Conservation (phyloP, 2,329 filamentous ascomycete genomes). For the Fusarium brevicatenulatum region DNA sequence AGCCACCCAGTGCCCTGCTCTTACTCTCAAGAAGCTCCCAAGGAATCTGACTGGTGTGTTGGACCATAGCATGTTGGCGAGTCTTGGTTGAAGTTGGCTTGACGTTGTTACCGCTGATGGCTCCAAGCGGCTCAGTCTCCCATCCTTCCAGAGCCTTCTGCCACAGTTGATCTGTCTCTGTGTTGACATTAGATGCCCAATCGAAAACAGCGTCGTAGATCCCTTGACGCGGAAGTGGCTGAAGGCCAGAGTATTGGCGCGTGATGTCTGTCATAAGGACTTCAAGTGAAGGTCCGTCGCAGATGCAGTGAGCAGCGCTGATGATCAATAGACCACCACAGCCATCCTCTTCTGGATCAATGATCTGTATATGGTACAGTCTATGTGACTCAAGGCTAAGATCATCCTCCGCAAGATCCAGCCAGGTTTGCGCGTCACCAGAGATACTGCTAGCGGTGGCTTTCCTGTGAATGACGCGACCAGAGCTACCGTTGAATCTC, state of each 20-base stretch:
- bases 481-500: accelerated
- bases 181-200: neutral
- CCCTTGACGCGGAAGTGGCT: neutral
- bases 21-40: constrained; percentile 4
- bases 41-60: neutral
- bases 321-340: neutral
- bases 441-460: accelerated
- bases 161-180: constrained; percentile 6
- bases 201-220: neutral
- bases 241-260: neutral
- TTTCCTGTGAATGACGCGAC: neutral
- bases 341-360: neutral
- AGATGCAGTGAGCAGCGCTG: constrained; percentile 20
- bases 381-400: neutral
- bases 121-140: constrained; percentile 11
- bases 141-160: constrained; percentile 7
- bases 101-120: constrained; percentile 15
- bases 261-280: constrained; percentile 6
- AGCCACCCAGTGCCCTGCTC: constrained; percentile 6
- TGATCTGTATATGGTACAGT: neutral
- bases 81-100: neutral
- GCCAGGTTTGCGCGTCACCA: neutral
- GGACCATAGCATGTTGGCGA: constrained; percentile 5
- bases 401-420: neutral
- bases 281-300: constrained; percentile 18